Conservation (phyloP, 2,329 filamentous ascomycete genomes). For the Onygenales sp. region DNA sequence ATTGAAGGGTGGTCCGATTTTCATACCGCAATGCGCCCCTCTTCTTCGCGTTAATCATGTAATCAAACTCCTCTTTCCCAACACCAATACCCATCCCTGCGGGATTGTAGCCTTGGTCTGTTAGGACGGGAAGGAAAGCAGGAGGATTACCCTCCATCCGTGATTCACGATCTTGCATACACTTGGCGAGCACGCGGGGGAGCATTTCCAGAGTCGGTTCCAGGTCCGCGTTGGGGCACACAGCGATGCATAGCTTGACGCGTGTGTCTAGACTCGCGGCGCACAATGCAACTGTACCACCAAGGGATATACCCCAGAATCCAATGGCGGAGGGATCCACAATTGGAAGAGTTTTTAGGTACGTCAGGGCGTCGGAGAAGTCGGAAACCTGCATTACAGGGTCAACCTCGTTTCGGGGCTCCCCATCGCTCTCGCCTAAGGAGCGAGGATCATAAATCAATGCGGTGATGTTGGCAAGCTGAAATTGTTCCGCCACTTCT, state of each 20-base stretch:
- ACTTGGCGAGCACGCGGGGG: conserved; percentile 18
- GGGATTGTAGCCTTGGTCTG: conserved; percentile 16
- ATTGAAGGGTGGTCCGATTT: conserved; percentile 18
- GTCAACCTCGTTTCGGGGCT: conserved; percentile 22
- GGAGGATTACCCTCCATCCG: conserved; percentile 29
- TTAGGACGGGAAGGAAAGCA: conserved; percentile 26
- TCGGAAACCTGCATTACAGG: conserved; percentile 23
- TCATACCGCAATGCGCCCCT: neutral
- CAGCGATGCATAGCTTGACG: conserved; percentile 15
- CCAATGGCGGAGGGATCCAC: conserved; percentile 21
- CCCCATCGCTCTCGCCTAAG: conserved; percentile 21
- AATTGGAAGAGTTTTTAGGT: conserved; percentile 13
- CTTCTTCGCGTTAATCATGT: conserved; percentile 9
- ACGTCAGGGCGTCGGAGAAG: conserved; percentile 27
- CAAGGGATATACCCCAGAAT: conserved; percentile 28
- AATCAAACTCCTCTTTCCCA: conserved; percentile 10
- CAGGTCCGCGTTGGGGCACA: conserved; percentile 11
- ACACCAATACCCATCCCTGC: conserved; percentile 14
- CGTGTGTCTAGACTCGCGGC: conserved; percentile 23
- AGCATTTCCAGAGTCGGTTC: conserved; percentile 6
- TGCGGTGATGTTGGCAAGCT: conserved; percentile 10
- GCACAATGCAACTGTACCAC: conserved; percentile 15
- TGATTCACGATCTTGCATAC: conserved; percentile 29
- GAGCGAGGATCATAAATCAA: conserved; percentile 22
- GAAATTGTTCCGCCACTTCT: conserved; percentile 12